Evolutionary conservation across 345 rosid genomes (phyloP).

Genomic region (Euclidium syriacum): DNA sequence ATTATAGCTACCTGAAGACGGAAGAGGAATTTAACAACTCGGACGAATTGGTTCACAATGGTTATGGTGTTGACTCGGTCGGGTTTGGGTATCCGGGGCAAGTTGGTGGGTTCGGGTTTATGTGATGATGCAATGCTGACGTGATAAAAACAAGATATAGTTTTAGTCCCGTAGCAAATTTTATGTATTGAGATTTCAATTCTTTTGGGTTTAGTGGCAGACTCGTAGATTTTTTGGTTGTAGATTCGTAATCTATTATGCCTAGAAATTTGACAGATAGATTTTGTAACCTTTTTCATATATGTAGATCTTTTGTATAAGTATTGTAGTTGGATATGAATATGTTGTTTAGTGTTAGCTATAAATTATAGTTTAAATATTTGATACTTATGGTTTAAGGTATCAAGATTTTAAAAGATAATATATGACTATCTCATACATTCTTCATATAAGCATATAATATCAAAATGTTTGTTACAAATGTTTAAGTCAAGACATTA

Average conservation of each 20-base stretch:
- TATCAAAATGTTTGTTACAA: no score
- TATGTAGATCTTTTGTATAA: background rate
- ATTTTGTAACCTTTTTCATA: background rate
- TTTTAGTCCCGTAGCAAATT: constrained; percentile 6
- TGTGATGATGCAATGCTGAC: constrained; percentile 13
- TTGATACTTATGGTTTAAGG: no score
- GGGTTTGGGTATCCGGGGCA: constrained; percentile 28
- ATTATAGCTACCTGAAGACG: constrained; percentile 36
- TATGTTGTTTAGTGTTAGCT: background rate
- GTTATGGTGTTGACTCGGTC: constrained; percentile 18
- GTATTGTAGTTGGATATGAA: background rate
- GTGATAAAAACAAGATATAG: background rate
- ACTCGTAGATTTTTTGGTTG: background rate
- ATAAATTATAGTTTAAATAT: background rate
- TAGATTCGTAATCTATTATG: constrained; percentile 5
- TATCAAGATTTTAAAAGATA: no score
- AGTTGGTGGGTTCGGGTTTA: constrained; percentile 23
- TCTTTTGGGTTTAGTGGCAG: constrained; percentile 9
- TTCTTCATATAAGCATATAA: no score
- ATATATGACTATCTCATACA: no score
- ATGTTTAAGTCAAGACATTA: no score
- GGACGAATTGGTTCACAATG: constrained; percentile 7
- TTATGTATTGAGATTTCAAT: constrained; percentile 5
- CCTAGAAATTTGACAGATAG: background rate
- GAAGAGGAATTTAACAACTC: constrained; percentile 20